phyloP scores from a whole-genome alignment of 139 green algal genomes.

The Chlorella sorokiniana region DNA sequence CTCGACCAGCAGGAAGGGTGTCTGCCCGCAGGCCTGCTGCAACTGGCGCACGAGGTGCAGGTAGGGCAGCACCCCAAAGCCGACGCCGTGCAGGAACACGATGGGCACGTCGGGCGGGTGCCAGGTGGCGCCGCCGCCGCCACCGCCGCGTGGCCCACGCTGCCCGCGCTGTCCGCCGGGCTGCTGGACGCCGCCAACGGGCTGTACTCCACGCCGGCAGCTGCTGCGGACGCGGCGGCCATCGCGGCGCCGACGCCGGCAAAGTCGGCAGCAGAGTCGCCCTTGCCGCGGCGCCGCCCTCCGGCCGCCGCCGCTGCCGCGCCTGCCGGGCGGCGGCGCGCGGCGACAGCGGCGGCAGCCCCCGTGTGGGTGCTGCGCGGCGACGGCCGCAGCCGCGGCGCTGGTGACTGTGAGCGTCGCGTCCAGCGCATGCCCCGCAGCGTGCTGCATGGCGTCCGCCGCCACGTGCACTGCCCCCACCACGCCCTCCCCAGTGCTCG shows the following conservation, averaged over 20 bases:
- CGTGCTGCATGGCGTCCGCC: conserved; percentile 15
- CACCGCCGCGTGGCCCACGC: not conserved
- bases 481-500: conserved; percentile 7
- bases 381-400: conserved; percentile 8
- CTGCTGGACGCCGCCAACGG: not conserved
- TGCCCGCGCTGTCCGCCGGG: conserved; percentile 3
- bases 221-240: not conserved
- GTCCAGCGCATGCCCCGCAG: conserved; percentile 36
- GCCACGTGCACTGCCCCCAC: conserved; percentile 6
- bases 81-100: conserved; percentile 64
- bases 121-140: not conserved
- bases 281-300: conserved; percentile 4
- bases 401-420: not conserved
- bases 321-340: not conserved
- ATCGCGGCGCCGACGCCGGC: not conserved
- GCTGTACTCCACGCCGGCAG: not conserved
- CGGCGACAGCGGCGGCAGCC: not conserved
- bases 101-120: conserved; percentile 38
- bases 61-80: conserved; percentile 57
- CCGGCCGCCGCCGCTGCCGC: not conserved
- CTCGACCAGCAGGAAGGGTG: conserved; percentile 25
- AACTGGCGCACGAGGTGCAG: conserved; percentile 43
- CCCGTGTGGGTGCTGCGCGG: conserved; percentile 39
- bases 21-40: conserved; percentile 23
- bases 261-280: conserved; percentile 1